phyloP scores from a whole-genome alignment of 495 filamentous ascomycete species.

The Pyronema omphalodes region DNA sequence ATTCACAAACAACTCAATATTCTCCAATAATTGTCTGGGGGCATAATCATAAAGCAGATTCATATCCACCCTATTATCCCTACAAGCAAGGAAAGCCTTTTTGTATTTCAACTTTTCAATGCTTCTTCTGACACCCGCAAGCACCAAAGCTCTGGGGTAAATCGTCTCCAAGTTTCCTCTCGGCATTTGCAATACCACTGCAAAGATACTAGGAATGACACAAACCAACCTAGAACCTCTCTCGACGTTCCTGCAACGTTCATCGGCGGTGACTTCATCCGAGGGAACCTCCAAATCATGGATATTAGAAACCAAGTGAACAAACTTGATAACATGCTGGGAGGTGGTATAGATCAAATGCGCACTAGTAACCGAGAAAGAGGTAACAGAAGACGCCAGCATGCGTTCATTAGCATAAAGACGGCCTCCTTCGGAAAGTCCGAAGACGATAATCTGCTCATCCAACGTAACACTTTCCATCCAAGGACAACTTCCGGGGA shows the following conservation, averaged over 20 bases:
- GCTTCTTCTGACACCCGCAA: slow-evolving; percentile 65
- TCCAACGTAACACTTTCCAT: slow-evolving; percentile 26
- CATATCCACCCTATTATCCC: slow-evolving; percentile 88
- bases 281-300: slow-evolving; percentile 60
- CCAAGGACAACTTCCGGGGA: slow-evolving; percentile 37
- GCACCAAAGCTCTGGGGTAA: slow-evolving; percentile 75
- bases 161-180: slow-evolving; percentile 92
- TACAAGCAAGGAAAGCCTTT: slow-evolving; percentile 67
- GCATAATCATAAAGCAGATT: slow-evolving; percentile 93
- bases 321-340: slow-evolving; percentile 80
- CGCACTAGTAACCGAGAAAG: slow-evolving; percentile 60
- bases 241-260: slow-evolving; percentile 82
- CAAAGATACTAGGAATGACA: slow-evolving; percentile 72
- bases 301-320: slow-evolving; percentile 47
- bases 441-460: slow-evolving; percentile 31
- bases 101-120: slow-evolving; percentile 66
- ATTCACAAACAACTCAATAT: slow-evolving; percentile 57
- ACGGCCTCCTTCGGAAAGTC: slow-evolving; percentile 51
- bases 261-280: slow-evolving; percentile 81
- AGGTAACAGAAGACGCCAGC: slow-evolving; percentile 72
- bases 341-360: slow-evolving; percentile 85
- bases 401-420: slow-evolving; percentile 59
- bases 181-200: slow-evolving; percentile 76
- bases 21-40: slow-evolving; percentile 61
- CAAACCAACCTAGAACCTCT: slow-evolving; percentile 72